phyloP scores from a whole-genome alignment of 78 protist genomes.

The Dictyostelium firmibasis region DNA sequence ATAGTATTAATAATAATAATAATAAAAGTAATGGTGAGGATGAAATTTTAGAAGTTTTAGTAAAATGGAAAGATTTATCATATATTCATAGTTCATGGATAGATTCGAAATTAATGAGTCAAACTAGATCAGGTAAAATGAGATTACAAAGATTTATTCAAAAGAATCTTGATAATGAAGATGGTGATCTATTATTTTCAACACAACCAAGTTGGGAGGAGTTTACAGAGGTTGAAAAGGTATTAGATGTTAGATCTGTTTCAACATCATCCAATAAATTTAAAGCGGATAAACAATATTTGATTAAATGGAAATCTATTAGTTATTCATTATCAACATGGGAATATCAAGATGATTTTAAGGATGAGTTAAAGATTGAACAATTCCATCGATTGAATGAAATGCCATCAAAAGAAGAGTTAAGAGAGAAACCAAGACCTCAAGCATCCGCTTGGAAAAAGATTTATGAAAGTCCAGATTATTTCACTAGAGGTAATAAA shows the following conservation, averaged over 20 bases:
- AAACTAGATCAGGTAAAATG: conserved; percentile 17
- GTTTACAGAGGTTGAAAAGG: conserved; percentile 47
- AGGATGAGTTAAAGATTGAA: conserved; percentile 31
- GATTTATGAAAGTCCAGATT: conserved; percentile 15
- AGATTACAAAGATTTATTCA: conserved; percentile 31
- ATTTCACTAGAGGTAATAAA: conserved; percentile 3
- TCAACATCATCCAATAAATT: neutral
- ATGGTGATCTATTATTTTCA: neutral
- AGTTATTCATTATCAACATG: conserved; percentile 86
- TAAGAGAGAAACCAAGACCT: conserved; percentile 44
- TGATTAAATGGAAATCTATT: conserved; percentile 85
- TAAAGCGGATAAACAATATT: conserved; percentile 7
- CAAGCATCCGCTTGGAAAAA: conserved; percentile 56
- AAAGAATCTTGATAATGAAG: neutral
- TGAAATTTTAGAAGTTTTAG: neutral
- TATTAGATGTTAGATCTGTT: conserved; percentile 14
- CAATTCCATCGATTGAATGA: neutral
- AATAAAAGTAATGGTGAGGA: neutral
- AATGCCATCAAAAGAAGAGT: conserved; percentile 34
- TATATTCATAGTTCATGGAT: conserved; percentile 82
- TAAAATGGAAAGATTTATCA: conserved; percentile 76
- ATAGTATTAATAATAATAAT: neutral
- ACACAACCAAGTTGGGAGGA: conserved; percentile 25
- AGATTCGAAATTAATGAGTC: neutral
- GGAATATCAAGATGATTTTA: conserved; percentile 80